Conservation (phyloP, 2,329 filamentous ascomycete genomes). For the Lasiodiplodia citricola region DNA sequence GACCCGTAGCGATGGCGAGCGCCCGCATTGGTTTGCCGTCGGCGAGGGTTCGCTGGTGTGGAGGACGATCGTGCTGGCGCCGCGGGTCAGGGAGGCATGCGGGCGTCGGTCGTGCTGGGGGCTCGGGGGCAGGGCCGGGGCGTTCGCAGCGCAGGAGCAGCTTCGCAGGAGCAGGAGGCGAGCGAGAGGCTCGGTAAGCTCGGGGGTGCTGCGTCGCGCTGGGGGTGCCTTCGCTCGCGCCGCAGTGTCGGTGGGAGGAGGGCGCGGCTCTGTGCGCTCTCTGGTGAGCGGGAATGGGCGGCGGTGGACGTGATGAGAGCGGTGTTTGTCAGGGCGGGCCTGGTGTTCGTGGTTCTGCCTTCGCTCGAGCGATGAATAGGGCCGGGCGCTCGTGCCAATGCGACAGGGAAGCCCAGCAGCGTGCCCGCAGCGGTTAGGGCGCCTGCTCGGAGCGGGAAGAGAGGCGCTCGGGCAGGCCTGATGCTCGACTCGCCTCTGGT, state of each 20-base stretch:
- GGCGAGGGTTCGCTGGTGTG: constrained; percentile 1
- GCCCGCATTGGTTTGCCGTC: constrained; percentile 20
- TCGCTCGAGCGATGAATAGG: constrained; percentile 22
- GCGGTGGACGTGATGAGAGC: constrained; percentile 7
- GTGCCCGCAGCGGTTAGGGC: constrained; percentile 15
- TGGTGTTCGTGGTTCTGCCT: constrained; percentile 21
- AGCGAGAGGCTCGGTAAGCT: background rate
- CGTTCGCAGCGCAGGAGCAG: constrained; percentile 16
- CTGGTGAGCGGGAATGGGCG: background rate
- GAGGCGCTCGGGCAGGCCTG: constrained; percentile 12
- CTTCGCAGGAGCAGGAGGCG: constrained; percentile 23
- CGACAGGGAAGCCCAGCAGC: background rate
- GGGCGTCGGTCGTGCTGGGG: constrained; percentile 17
- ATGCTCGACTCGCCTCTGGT: constrained; percentile 1
- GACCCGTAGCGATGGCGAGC: constrained; percentile 20
- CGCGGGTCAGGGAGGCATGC: constrained; percentile 24
- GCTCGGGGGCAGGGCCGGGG: constrained; percentile 6
- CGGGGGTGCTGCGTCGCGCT: background rate
- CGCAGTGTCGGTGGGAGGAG: constrained; percentile 3
- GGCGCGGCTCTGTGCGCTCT: constrained; percentile 15
- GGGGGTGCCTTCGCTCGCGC: background rate
- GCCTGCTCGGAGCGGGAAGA: constrained; percentile 18
- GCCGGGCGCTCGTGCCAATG: constrained; percentile 19
- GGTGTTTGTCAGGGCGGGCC: constrained; percentile 22
- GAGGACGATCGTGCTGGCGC: constrained; percentile 16